A percentile compares a stretch with the other conserved stretches of the same genome.
Conservation (phyloP, 129 eudicot genomes). For the Centrapalus pauciflorus region DNA sequence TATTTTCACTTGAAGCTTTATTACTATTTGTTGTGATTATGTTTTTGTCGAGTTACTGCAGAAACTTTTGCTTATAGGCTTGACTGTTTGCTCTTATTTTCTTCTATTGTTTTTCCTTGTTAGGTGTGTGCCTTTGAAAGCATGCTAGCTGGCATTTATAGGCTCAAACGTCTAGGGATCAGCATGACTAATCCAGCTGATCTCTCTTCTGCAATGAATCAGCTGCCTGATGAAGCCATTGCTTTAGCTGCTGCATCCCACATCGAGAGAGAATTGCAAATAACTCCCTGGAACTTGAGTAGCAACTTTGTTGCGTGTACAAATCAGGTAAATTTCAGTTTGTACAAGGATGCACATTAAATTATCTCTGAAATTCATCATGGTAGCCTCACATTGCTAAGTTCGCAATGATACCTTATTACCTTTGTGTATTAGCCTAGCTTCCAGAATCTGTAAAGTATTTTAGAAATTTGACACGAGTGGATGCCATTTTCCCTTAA, state of each 20-base stretch:
- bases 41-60: too few species aligned
- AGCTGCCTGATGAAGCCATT: conserved; percentile 95
- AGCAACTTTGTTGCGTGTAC: conserved; percentile 93
- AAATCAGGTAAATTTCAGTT: conserved; percentile 60
- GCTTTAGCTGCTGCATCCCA: conserved; percentile 99
- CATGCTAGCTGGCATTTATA: conserved; percentile 91
- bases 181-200: conserved; percentile 82
- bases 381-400: too few species aligned
- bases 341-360: background rate
- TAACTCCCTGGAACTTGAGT: conserved; percentile 96
- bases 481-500: background rate
- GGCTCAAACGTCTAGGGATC: conserved; percentile 88
- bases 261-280: conserved; percentile 93
- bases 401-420: too few species aligned
- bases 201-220: conserved; percentile 92
- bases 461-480: too few species aligned
- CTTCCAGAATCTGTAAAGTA: background rate
- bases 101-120: background rate
- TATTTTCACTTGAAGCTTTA: background rate
- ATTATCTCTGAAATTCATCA: too few species aligned
- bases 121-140: conserved; percentile 96
- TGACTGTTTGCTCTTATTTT: background rate
- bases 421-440: background rate
- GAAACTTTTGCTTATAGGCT: background rate
- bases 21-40: background rate